Conservation (phyloP, 768 basidiomycete species). For the Suillus cothurnatus region DNA sequence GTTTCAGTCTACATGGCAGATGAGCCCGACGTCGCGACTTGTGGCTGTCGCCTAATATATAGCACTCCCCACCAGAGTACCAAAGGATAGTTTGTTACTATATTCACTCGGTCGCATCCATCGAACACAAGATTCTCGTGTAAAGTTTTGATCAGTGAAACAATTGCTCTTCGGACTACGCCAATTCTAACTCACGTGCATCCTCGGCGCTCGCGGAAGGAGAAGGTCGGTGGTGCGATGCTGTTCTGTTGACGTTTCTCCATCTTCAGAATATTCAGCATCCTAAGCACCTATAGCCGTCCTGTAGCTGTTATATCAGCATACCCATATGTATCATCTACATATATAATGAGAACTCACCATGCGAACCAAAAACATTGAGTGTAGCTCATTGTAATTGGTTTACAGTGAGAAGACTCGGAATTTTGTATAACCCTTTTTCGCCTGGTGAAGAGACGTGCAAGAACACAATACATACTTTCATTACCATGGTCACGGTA, state of each 20-base stretch:
- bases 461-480: background rate
- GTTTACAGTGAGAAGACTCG: background rate
- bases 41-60: background rate
- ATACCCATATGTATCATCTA: background rate
- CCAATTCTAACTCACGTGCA: background rate
- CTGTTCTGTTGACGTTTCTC: background rate
- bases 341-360: too few relatives aligned
- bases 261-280: background rate
- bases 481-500: background rate
- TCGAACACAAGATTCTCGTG: background rate
- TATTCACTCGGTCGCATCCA: background rate
- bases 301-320: background rate
- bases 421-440: background rate
- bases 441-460: background rate
- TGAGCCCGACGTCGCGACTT: background rate
- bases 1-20: background rate
- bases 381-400: too few relatives aligned
- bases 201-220: background rate
- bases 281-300: background rate
- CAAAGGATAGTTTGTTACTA: background rate
- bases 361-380: background rate
- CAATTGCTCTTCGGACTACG: background rate
- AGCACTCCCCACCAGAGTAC: too few relatives aligned
- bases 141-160: background rate
- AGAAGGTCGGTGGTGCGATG: background rate